A percentile compares a stretch with the other conserved stretches of the same genome.
These are phyloP conservation scores for Cudoniella acicularis DNA, from an alignment of 495 filamentous ascomycete genomes.

Conservation along the genomic window DNA sequence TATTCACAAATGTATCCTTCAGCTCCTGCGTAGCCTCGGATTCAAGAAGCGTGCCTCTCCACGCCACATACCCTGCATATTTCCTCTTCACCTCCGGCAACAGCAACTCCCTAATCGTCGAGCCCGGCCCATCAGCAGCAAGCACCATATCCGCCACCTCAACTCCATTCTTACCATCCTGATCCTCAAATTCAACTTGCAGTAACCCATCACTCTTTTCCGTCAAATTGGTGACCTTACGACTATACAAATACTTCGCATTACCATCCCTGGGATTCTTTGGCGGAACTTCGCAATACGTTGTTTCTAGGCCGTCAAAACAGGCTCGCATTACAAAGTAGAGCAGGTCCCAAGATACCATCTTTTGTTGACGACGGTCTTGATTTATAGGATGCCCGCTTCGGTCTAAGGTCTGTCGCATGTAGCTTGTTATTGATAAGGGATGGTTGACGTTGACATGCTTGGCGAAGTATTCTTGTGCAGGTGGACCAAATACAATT, in stretches of 20 bases:
- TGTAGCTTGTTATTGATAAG: not conserved
- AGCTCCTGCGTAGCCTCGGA: slow-evolving; percentile 16
- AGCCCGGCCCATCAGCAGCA: slow-evolving; percentile 54
- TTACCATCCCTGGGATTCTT: slow-evolving; percentile 32
- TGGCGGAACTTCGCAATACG: slow-evolving; percentile 39
- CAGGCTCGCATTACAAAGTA: slow-evolving; percentile 53
- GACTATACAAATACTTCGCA: slow-evolving; percentile 43
- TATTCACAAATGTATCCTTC: not conserved
- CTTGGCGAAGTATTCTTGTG: slow-evolving; percentile 30
- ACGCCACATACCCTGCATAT: slow-evolving; percentile 55
- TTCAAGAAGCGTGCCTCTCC: slow-evolving; percentile 49
- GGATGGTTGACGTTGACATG: slow-evolving; percentile 23
- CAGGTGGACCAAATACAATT: slow-evolving; percentile 40
- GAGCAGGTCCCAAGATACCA: slow-evolving; percentile 52
- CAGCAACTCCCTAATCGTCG: slow-evolving; percentile 45
- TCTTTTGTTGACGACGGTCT: slow-evolving; percentile 31
- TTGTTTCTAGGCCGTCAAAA: slow-evolving; percentile 46
- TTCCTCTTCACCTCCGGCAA: slow-evolving; percentile 40
- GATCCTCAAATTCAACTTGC: slow-evolving; percentile 18
- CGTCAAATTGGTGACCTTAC: slow-evolving; percentile 39
- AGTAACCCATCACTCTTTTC: slow-evolving; percentile 31
- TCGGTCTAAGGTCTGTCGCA: not conserved
- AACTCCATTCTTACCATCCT: slow-evolving; percentile 28
- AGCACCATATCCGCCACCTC: slow-evolving; percentile 45
- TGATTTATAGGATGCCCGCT: not conserved